These are phyloP conservation scores for Wickerhamomyces pijperi DNA, from an alignment of 805 yeast species.

Conservation along the genomic window DNA sequence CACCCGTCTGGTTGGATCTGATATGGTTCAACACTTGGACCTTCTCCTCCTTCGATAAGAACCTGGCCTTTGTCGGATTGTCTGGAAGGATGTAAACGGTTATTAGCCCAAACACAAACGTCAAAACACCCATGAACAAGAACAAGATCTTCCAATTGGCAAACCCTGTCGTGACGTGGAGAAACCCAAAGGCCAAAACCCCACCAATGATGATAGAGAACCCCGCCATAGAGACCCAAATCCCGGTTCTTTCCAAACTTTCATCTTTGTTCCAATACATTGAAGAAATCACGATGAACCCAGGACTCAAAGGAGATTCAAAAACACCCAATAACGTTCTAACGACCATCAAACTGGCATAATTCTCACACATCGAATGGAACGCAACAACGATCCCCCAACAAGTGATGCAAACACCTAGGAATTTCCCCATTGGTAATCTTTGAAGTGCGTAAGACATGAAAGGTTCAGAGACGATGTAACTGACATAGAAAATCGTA, in stretches of 20 bases:
- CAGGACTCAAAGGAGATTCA: conserved; percentile 46
- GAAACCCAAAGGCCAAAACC: conserved; percentile 38
- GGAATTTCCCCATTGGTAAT: conserved; percentile 40
- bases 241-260: conserved; percentile 41
- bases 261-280: conserved; percentile 51
- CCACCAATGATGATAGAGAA: conserved; percentile 35
- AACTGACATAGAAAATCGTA: conserved; percentile 42
- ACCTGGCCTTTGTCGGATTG: conserved; percentile 28
- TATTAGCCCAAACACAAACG: conserved; percentile 36
- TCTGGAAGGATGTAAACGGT: conserved; percentile 38
- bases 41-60: conserved; percentile 31
- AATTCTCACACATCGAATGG: conserved; percentile 41
- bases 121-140: conserved; percentile 42
- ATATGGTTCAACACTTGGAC: conserved; percentile 29
- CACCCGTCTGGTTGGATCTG: conserved; percentile 35
- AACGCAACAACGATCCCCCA: conserved; percentile 46
- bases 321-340: conserved; percentile 42
- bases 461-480: conserved; percentile 44
- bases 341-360: conserved; percentile 44
- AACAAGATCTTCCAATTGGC: conserved; percentile 55
- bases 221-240: conserved; percentile 51
- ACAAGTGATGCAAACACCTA: conserved; percentile 32
- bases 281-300: conserved; percentile 44
- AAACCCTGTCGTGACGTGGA: conserved; percentile 33
- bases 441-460: conserved; percentile 36